These are phyloP conservation scores for Moesziomyces globuligerus DNA, from an alignment of 1,284 basidiomycete species.

Conservation along the genomic window DNA sequence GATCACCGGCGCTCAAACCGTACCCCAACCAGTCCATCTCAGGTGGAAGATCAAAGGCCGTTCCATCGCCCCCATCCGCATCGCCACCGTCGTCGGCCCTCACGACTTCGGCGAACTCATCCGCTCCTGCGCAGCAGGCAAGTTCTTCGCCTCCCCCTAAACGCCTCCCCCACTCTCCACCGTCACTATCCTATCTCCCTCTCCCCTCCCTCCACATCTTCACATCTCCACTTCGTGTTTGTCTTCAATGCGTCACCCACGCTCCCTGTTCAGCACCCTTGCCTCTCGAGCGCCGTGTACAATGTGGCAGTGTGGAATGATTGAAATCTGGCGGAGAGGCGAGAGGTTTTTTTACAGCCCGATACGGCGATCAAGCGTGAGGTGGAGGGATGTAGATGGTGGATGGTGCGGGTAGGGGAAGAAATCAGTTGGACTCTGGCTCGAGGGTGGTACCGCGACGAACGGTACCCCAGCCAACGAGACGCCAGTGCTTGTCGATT, in stretches of 20 bases:
- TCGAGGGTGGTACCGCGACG: constrained; percentile 62
- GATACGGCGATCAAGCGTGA: too few species aligned
- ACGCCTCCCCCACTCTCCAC: background rate
- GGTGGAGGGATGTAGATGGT: background rate
- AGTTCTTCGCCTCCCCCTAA: constrained; percentile 44
- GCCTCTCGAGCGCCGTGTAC: too few species aligned
- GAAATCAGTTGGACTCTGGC: constrained; percentile 51
- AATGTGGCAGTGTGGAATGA: too few species aligned
- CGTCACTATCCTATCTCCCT: background rate
- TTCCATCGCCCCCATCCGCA: constrained; percentile 67
- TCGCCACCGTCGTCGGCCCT: constrained; percentile 50
- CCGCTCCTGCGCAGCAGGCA: constrained; percentile 32
- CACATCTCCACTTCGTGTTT: too few species aligned
- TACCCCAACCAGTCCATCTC: constrained; percentile 68
- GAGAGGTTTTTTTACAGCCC: too few species aligned
- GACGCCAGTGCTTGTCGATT: constrained; percentile 89
- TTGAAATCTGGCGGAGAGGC: too few species aligned
- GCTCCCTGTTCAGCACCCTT: too few species aligned
- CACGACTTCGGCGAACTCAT: constrained; percentile 30
- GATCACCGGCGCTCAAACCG: constrained; percentile 60
- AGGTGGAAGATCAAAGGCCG: constrained; percentile 68
- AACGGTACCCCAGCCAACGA: constrained; percentile 70
- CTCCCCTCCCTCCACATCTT: too few species aligned
- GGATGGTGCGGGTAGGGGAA: too few species aligned
- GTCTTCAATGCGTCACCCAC: too few species aligned